Percentiles rank a stretch among this genome's conserved stretches.
phyloP scores from a whole-genome alignment of 2,329 filamentous ascomycete species.

The Fragosphaeria purpurea region DNA sequence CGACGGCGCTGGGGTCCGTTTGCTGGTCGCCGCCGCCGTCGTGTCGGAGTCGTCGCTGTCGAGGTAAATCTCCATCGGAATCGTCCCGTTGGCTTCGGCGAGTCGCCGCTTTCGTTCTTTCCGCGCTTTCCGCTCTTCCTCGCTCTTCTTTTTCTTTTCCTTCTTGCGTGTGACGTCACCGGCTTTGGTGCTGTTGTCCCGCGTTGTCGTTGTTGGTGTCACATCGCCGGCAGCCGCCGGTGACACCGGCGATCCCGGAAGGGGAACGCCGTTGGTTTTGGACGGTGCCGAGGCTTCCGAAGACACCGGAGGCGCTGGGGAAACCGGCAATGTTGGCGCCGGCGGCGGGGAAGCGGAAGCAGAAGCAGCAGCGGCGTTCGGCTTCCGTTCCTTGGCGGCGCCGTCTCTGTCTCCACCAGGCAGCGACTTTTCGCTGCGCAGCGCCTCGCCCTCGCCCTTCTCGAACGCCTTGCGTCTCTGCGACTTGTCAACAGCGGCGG shows the following conservation, averaged over 20 bases:
- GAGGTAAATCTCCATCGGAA: slow-evolving; percentile 72
- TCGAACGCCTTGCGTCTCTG: slow-evolving; percentile 56
- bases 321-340: not conserved
- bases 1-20: too few relatives aligned
- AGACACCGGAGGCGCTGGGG: not conserved
- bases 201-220: not conserved
- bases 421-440: slow-evolving; percentile 55
- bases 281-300: too few relatives aligned
- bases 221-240: too few relatives aligned
- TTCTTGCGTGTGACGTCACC: slow-evolving; percentile 56
- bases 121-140: slow-evolving; percentile 83
- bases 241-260: too few relatives aligned
- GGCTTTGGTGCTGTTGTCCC: too few relatives aligned
- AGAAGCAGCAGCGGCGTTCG: slow-evolving; percentile 27
- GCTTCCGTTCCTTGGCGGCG: slow-evolving; percentile 14
- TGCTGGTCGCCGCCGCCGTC: slow-evolving; percentile 17
- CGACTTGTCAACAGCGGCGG: slow-evolving; percentile 41
- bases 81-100: slow-evolving; percentile 76
- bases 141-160: slow-evolving; percentile 92
- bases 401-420: too few relatives aligned
- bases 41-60: slow-evolving; percentile 51
- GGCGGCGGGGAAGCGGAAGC: slow-evolving; percentile 23
- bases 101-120: slow-evolving; percentile 80
- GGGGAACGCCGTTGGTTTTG: too few relatives aligned
- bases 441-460: slow-evolving; percentile 62